phyloP scores from a whole-genome alignment of 2,329 filamentous ascomycete genomes.

The Aspergillus sp. region DNA sequence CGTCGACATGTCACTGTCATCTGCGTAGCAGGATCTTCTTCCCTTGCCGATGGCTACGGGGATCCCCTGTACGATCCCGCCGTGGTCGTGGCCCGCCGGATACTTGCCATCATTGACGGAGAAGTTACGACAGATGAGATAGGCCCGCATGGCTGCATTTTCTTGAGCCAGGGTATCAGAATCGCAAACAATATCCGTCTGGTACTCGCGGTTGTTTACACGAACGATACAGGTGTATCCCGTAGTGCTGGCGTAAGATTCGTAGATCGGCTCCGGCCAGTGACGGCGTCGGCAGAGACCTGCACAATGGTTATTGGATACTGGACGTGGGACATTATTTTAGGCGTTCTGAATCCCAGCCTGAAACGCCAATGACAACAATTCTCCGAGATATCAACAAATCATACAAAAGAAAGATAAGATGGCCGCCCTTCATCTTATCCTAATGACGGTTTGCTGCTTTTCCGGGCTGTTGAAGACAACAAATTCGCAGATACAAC shows the following conservation, averaged over 20 bases:
- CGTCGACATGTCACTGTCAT: conserved; percentile 49
- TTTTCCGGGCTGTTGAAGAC: neutral
- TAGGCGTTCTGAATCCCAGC: neutral
- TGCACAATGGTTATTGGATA: conserved; percentile 53
- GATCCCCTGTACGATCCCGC: conserved; percentile 62
- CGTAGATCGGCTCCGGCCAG: conserved; percentile 90
- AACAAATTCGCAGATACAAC: neutral
- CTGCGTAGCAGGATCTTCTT: conserved; percentile 53
- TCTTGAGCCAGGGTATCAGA: conserved; percentile 84
- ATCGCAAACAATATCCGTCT: conserved; percentile 83
- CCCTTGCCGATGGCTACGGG: conserved; percentile 69
- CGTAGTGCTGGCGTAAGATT: conserved; percentile 72
- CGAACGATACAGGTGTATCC: conserved; percentile 90
- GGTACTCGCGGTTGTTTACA: conserved; percentile 96
- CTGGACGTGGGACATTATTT: conserved; percentile 12
- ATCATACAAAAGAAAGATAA: conserved; percentile 16
- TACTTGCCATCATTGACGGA: conserved; percentile 95
- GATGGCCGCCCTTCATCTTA: conserved; percentile 4
- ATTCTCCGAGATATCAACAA: conserved; percentile 16
- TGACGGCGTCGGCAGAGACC: conserved; percentile 92
- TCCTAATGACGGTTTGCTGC: conserved; percentile 5
- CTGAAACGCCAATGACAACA: conserved; percentile 14
- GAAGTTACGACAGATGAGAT: conserved; percentile 97
- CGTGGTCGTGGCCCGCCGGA: conserved; percentile 59
- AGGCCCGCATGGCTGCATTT: conserved; percentile 92